Conservation (phyloP, 1,139 yeast species). For the Chernovozyma sophiae-reginae region DNA sequence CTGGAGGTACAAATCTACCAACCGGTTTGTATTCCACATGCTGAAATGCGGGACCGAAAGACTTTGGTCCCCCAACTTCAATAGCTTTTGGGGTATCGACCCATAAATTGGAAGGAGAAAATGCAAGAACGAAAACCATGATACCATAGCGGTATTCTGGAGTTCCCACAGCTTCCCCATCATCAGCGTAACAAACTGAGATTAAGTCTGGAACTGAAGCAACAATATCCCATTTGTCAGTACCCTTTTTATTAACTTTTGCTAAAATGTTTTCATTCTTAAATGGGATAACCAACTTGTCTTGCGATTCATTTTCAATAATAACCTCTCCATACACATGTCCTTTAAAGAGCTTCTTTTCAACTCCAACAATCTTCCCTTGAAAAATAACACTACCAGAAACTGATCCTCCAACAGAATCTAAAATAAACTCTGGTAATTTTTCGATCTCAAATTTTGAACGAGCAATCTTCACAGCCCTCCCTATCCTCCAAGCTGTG, state of each 20-base stretch:
- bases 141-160: slow-evolving; percentile 46
- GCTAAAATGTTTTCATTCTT: slow-evolving; percentile 43
- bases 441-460: slow-evolving; percentile 28
- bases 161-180: slow-evolving; percentile 46
- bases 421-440: slow-evolving; percentile 32
- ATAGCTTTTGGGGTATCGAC: slow-evolving; percentile 29
- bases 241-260: slow-evolving; percentile 14
- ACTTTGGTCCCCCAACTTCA: slow-evolving; percentile 37
- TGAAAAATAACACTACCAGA: slow-evolving; percentile 31
- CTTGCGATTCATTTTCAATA: slow-evolving; percentile 23
- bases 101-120: slow-evolving; percentile 40
- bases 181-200: slow-evolving; percentile 36
- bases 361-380: slow-evolving; percentile 43
- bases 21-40: slow-evolving; percentile 31
- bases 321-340: slow-evolving; percentile 45
- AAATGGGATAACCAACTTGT: slow-evolving; percentile 34
- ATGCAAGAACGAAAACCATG: slow-evolving; percentile 34
- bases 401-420: slow-evolving; percentile 30
- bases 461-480: slow-evolving; percentile 35
- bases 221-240: slow-evolving; percentile 18
- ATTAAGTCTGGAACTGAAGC: slow-evolving; percentile 46
- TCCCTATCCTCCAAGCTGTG: slow-evolving; percentile 46
- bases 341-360: slow-evolving; percentile 36
- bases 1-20: slow-evolving; percentile 28
- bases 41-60: slow-evolving; percentile 28